Evolutionary conservation across 2,329 filamentous ascomycete species (phyloP), one percentile per base, ranked within the genome.

Genomic region (Monosporascus sp.): DNA sequence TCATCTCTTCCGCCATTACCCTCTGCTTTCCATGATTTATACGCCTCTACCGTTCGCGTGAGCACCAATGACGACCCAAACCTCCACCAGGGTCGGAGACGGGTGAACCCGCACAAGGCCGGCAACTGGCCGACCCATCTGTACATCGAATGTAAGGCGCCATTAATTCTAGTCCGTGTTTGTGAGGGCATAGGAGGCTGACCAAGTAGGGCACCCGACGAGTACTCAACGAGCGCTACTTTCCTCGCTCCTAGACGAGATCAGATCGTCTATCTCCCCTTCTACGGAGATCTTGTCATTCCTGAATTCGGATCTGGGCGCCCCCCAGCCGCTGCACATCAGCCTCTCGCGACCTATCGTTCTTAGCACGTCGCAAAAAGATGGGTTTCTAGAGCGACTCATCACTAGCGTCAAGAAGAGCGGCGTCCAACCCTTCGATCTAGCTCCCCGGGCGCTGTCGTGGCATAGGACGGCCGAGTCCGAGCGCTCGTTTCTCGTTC

Each of bases 121-220:
- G 94, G 94, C 55, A 90, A 91, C 69, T 99, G 94, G 94, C 90
- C 93, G 1, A 90, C 86, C 36, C 93, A 97, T 71, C 68, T 97
- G 46, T 97, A 96, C 69, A 77, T 96, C 53, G 93, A 97, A 74
- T 99, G 94, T 95, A 78, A 72, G 85, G 75, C 52, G 5, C 39
- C 38, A 27, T 20, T 22, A 9, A n/a, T 48, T 31, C 44, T 8
- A 38, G 18, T 47, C 48, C 38, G 15, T 52, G 24, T 37, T 14
- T 35, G 31, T 14, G 31, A 35, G 11, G 31, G 31, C 5, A 14
- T 5, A 14, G 31, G 4, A 31, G 31, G 31, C 31, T 41, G 9
- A 44, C 18, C 14, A 20, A 53, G 56, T 57, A 65, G 65, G 64
- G 65, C 65, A 66, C 27, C 65, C 62, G 22, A 60, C 55, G 8